phyloP scores from a whole-genome alignment of 164 flowering plant genomes.

The Berberis vulgaris region DNA sequence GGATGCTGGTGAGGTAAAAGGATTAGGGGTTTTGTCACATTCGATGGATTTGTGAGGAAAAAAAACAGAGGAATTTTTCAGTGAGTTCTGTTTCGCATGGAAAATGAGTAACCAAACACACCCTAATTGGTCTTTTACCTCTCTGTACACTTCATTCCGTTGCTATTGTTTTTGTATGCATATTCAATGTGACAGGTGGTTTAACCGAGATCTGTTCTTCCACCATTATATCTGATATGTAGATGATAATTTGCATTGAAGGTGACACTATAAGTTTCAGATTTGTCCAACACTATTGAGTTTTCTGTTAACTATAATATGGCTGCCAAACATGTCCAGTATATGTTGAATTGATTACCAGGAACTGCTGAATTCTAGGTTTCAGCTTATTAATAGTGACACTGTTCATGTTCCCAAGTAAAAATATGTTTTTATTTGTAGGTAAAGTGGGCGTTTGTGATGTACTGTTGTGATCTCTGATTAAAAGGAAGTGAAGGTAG shows the following conservation, averaged over 20 bases:
- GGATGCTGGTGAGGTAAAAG: too few species aligned
- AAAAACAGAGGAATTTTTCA: too few species aligned
- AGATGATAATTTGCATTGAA: slow-evolving; percentile 7
- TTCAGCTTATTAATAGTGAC: slow-evolving; percentile 50
- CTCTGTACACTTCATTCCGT: background rate
- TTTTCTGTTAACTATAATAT: slow-evolving; percentile 2
- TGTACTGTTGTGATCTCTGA: slow-evolving; percentile 91
- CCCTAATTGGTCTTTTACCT: background rate
- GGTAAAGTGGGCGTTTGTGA: slow-evolving; percentile 86
- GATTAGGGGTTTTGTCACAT: too few species aligned
- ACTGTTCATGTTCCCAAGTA: slow-evolving; percentile 75
- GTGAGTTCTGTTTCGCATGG: background rate
- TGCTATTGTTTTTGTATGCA: background rate
- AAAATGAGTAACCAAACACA: background rate
- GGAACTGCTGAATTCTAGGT: slow-evolving; percentile 28
- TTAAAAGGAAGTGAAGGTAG: slow-evolving; percentile 92
- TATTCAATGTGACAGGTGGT: background rate
- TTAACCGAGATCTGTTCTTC: background rate
- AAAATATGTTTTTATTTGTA: slow-evolving; percentile 93
- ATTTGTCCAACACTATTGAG: slow-evolving; percentile 9
- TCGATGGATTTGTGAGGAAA: too few species aligned
- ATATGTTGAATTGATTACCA: slow-evolving; percentile 16
- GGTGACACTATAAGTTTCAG: slow-evolving; percentile 13
- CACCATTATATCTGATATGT: background rate
- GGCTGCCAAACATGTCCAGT: slow-evolving; percentile 17